These are phyloP conservation scores for Pythium dissimile DNA, from an alignment of 352 stramenopile genomes.

Conservation along the genomic window DNA sequence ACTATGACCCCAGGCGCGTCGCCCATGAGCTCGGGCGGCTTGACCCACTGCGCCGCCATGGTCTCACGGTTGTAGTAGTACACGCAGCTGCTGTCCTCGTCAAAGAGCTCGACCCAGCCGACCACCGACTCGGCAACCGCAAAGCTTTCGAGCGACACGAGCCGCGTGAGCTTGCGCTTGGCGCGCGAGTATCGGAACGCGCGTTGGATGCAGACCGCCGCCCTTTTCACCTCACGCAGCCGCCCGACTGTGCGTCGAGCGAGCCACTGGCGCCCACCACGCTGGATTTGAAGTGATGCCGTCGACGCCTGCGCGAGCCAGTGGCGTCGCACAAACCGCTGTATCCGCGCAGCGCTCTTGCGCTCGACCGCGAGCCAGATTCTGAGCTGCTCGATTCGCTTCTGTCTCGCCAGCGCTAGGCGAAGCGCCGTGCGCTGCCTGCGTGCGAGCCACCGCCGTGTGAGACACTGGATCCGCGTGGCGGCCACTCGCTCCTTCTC, in stretches of 20 bases:
- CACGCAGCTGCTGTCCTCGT: slow-evolving; percentile 54
- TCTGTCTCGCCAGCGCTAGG: neutral
- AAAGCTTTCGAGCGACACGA: slow-evolving; percentile 29
- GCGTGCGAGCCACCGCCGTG: slow-evolving; percentile 2
- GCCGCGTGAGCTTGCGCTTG: slow-evolving; percentile 33
- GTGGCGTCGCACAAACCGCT: slow-evolving; percentile 30
- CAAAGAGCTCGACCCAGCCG: slow-evolving; percentile 67
- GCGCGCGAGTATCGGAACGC: slow-evolving; percentile 47
- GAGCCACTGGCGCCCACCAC: slow-evolving; percentile 37
- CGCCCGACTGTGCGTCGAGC: slow-evolving; percentile 23
- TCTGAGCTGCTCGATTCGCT: neutral
- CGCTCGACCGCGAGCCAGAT: slow-evolving; percentile 10
- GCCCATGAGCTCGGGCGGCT: slow-evolving; percentile 25
- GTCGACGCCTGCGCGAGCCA: slow-evolving; percentile 2
- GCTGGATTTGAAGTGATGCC: slow-evolving; percentile 28
- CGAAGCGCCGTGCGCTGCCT: neutral
- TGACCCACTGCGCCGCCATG: slow-evolving; percentile 50
- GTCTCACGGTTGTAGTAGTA: slow-evolving; percentile 72
- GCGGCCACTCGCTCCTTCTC: slow-evolving; percentile 1
- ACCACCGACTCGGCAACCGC: neutral
- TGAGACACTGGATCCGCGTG: slow-evolving; percentile 15
- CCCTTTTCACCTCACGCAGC: slow-evolving; percentile 23
- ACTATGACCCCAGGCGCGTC: slow-evolving; percentile 10
- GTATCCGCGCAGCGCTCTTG: slow-evolving; percentile 31
- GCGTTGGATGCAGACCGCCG: slow-evolving; percentile 43